These are phyloP conservation scores for Auricularia sp. DNA, from an alignment of 768 basidiomycete species.

Conservation along the genomic window DNA sequence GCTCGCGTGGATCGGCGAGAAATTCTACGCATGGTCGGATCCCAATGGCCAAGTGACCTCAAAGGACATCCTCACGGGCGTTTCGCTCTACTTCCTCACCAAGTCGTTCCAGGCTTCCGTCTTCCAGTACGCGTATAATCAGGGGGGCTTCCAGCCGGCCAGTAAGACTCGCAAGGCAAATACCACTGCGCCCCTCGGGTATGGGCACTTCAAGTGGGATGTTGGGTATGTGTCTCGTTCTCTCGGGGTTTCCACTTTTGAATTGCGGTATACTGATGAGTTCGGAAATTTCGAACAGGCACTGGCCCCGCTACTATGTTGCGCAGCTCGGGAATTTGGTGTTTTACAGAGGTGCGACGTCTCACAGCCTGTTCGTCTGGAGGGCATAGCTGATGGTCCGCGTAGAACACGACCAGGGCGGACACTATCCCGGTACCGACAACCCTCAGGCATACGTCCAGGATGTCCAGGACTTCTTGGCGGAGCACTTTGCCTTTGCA, in stretches of 20 bases:
- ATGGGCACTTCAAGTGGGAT: conserved; percentile 2
- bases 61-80: conserved; percentile 12
- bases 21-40: conserved; percentile 9
- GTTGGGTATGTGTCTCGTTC: background rate
- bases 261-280: background rate
- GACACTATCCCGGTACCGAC: background rate
- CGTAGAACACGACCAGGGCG: background rate
- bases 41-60: conserved; percentile 6
- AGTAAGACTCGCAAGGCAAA: background rate
- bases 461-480: background rate
- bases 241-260: background rate
- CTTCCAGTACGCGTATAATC: conserved; percentile 13
- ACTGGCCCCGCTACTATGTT: background rate
- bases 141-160: background rate
- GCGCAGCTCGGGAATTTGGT: background rate
- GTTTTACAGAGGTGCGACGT: background rate
- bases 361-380: background rate
- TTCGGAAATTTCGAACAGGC: background rate
- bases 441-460: background rate
- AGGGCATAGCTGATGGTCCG: background rate
- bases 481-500: background rate
- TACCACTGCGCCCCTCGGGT: conserved; percentile 1
- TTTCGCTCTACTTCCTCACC: conserved; percentile 19
- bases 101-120: conserved; percentile 13
- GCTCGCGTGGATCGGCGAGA: conserved; percentile 18